phyloP scores from a whole-genome alignment of 768 basidiomycete genomes.

The Lanmaoa rubissima region DNA sequence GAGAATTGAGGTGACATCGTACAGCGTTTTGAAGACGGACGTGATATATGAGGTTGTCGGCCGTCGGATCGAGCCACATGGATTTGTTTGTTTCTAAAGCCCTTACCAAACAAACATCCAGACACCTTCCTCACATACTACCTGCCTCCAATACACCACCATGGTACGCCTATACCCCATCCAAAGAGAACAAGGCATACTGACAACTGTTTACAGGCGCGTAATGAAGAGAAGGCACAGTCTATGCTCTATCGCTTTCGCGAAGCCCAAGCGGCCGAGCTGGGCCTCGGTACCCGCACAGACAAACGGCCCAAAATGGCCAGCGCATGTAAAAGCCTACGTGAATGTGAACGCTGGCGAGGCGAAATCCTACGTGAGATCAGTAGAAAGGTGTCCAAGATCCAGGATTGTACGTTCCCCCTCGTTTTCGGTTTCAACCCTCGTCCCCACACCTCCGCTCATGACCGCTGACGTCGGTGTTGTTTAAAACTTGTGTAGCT shows the following conservation, averaged over 20 bases:
- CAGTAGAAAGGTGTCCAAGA: conserved; percentile 95
- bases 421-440: not conserved
- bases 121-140: not conserved
- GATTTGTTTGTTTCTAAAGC: conserved; percentile 28
- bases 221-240: conserved; percentile 98
- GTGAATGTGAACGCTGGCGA: conserved; percentile 94
- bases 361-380: conserved; percentile 95
- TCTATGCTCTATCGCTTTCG: conserved; percentile 95
- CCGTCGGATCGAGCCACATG: conserved; percentile 13
- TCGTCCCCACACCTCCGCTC: not conserved
- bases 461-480: not conserved
- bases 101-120: conserved; percentile 22
- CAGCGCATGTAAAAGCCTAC: conserved; percentile 82
- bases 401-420: conserved; percentile 78
- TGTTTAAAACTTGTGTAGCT: conserved; percentile 45
- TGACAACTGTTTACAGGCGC: conserved; percentile 52
- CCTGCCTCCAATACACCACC: not conserved
- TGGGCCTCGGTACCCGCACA: conserved; percentile 80
- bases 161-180: conserved; percentile 12
- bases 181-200: too few relatives aligned
- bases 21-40: not conserved
- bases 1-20: conserved; percentile 30
- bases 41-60: not conserved
- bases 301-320: conserved; percentile 94
- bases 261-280: conserved; percentile 93